Conservation (phyloP, 148 eudicot species). For the Dianthus caryophyllus region DNA sequence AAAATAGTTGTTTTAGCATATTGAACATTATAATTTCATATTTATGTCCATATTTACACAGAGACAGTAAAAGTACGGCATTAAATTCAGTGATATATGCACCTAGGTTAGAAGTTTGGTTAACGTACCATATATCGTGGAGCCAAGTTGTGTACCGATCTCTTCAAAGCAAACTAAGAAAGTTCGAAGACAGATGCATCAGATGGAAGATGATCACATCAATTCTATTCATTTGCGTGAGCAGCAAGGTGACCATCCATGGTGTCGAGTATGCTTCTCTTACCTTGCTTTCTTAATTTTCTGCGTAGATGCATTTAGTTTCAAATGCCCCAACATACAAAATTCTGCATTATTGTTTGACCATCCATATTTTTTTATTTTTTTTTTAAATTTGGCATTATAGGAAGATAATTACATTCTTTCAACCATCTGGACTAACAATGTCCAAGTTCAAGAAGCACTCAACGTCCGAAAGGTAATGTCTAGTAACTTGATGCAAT, state of each 20-base stretch:
- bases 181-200: not conserved
- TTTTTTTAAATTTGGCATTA: not conserved
- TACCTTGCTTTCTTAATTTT: not conserved
- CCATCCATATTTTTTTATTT: not conserved
- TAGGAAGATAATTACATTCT: conserved; percentile 25
- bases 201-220: not conserved
- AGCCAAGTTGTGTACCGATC: conserved; percentile 1
- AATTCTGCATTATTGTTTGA: too few species aligned
- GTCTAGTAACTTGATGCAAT: not conserved
- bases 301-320: not conserved
- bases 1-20: not conserved
- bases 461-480: conserved; percentile 25
- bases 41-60: not conserved
- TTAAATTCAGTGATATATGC: not conserved
- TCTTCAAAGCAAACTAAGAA: conserved; percentile 4
- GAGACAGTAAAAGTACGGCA: not conserved
- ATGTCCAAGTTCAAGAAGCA: conserved; percentile 22
- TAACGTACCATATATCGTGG: not conserved
- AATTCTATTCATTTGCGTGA: not conserved
- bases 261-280: conserved; percentile 13
- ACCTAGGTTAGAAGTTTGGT: not conserved
- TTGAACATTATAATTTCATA: not conserved
- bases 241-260: not conserved
- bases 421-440: conserved; percentile 20
- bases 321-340: not conserved